Evolutionary conservation across 495 filamentous ascomycete genomes (phyloP).

Genomic region (Friedmanniomyces simplex): DNA sequence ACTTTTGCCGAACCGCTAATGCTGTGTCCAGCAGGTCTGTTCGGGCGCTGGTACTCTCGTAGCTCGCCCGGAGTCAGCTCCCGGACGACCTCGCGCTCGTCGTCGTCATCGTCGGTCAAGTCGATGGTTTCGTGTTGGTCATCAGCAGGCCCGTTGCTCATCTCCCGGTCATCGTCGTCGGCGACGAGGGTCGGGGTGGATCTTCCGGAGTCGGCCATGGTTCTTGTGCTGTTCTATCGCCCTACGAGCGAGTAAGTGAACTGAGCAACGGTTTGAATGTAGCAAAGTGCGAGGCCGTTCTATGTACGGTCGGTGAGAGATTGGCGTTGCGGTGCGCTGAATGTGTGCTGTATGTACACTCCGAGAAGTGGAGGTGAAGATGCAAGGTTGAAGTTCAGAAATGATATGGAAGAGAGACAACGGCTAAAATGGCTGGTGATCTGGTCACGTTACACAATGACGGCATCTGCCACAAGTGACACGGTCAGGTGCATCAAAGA

Average conservation of each 20-base stretch:
- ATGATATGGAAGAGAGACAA: too few relatives aligned
- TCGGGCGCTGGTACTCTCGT: not conserved
- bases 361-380: not conserved
- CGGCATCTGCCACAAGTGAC: not conserved
- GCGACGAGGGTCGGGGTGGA: too few relatives aligned
- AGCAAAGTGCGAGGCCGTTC: too few relatives aligned
- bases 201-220: too few relatives aligned
- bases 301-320: too few relatives aligned
- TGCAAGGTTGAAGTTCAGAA: not conserved
- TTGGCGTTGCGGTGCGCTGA: too few relatives aligned
- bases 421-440: not conserved
- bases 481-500: not conserved
- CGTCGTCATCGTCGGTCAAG: constrained; percentile 38
- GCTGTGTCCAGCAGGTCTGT: not conserved
- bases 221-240: too few relatives aligned
- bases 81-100: constrained; percentile 18
- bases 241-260: too few relatives aligned
- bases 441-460: not conserved
- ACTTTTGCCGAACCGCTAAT: not conserved
- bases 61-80: not conserved
- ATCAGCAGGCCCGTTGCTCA: not conserved
- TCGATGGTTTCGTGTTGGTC: constrained; percentile 27
- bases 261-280: too few relatives aligned
- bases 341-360: too few relatives aligned
- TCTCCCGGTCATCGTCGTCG: too few relatives aligned